Evolutionary conservation across 2,329 filamentous ascomycete species (phyloP).

Genomic region (Fonsecaea pedrosoi): DNA sequence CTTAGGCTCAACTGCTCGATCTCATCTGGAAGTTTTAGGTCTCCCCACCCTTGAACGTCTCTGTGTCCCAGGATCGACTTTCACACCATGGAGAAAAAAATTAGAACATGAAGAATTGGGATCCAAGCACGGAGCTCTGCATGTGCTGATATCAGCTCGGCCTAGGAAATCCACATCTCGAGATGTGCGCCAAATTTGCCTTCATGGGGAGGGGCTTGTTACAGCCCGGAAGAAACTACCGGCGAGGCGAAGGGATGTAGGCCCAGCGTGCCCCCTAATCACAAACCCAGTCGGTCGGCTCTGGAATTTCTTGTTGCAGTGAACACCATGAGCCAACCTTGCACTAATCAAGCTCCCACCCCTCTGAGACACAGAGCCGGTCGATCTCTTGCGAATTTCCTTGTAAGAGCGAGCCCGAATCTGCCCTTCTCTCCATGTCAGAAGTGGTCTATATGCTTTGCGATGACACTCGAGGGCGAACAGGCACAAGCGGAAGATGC

Average conservation of each 20-base stretch:
- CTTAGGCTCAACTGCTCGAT: background rate
- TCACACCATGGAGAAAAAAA: background rate
- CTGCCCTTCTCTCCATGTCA: background rate
- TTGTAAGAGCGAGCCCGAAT: background rate
- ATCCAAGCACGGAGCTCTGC: background rate
- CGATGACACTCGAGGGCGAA: background rate
- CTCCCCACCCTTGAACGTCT: background rate
- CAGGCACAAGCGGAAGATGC: background rate
- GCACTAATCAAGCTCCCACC: background rate
- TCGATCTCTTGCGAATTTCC: background rate
- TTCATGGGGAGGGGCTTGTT: background rate
- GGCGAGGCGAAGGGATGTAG: background rate
- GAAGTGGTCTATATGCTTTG: background rate
- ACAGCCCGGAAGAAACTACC: conserved; percentile 15
- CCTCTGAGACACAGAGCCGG: background rate
- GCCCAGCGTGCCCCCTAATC: background rate
- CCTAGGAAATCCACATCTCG: background rate
- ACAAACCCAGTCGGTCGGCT: background rate
- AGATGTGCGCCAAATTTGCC: background rate
- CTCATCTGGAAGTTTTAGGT: background rate
- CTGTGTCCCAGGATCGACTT: background rate
- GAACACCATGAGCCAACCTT: background rate
- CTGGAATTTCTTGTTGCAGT: background rate
- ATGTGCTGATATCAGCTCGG: background rate
- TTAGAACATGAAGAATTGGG: background rate